phyloP scores from a whole-genome alignment of 176 grass and related monocot genomes.

The Oryza coarctata region DNA sequence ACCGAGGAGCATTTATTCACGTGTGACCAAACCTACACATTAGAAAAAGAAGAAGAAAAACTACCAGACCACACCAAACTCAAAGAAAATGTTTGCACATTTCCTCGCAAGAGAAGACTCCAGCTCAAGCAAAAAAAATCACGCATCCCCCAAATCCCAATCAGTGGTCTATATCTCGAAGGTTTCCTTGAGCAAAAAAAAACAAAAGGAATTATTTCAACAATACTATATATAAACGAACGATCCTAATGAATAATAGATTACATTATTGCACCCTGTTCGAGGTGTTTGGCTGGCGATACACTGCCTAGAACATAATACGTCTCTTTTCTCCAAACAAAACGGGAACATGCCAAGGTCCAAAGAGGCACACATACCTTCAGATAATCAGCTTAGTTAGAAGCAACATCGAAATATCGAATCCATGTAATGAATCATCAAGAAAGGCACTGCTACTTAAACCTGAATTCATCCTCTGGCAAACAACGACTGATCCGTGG shows the following conservation, averaged over 20 bases:
- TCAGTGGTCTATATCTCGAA: too few relatives aligned
- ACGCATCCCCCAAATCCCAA: background rate
- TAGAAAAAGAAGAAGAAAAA: background rate
- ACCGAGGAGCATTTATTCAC: conserved; percentile 34
- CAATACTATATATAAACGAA: background rate
- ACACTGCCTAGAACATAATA: background rate
- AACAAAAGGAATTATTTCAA: background rate
- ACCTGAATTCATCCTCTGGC: background rate
- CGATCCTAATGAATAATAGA: background rate
- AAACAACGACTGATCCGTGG: background rate
- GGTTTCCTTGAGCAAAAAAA: background rate
- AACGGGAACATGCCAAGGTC: background rate
- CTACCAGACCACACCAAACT: background rate
- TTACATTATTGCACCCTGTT: background rate
- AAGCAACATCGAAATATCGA: background rate
- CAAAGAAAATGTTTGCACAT: background rate
- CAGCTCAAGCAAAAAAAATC: background rate
- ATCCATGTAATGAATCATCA: background rate
- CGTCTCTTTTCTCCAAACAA: background rate
- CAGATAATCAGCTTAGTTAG: background rate
- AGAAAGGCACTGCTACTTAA: background rate
- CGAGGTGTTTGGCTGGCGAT: background rate
- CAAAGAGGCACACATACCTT: background rate
- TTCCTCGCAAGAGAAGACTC: background rate
- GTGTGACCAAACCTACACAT: background rate